These are phyloP conservation scores for Cymodocea nodosa DNA, from an alignment of 116 monocot genomes.

Conservation along the genomic window DNA sequence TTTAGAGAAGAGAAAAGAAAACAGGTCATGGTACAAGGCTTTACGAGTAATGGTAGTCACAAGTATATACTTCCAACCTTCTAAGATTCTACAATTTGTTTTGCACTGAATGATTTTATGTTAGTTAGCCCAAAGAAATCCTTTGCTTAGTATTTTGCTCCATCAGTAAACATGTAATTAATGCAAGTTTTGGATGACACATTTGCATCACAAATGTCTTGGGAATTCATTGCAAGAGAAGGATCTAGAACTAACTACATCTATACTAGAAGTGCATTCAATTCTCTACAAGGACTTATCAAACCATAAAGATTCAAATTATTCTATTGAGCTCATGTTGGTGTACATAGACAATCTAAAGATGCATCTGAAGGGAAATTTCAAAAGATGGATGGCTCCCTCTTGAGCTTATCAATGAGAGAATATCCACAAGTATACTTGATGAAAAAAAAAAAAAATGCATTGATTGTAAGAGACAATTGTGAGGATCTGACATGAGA, in stretches of 20 bases:
- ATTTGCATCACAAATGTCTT: conserved; percentile 93
- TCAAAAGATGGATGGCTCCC: no score
- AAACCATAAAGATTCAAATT: conserved; percentile 52
- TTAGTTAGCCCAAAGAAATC: no score
- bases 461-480: no score
- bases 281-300: conserved; percentile 84
- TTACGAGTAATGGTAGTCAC: conserved; percentile 65
- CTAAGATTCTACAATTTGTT: neutral
- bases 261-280: conserved; percentile 85
- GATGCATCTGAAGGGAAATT: no score
- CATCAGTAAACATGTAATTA: neutral
- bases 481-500: no score
- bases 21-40: conserved; percentile 80
- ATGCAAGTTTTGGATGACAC: conserved; percentile 83
- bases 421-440: no score
- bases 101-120: no score
- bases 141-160: neutral
- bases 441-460: no score
- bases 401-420: no score
- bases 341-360: neutral
- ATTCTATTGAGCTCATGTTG: conserved; percentile 42
- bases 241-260: conserved; percentile 76
- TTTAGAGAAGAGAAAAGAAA: conserved; percentile 84
- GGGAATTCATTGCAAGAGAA: conserved; percentile 72
- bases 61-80: conserved; percentile 19